phyloP scores from a whole-genome alignment of 129 eudicot genomes.

The Saposhnikovia divaricata region DNA sequence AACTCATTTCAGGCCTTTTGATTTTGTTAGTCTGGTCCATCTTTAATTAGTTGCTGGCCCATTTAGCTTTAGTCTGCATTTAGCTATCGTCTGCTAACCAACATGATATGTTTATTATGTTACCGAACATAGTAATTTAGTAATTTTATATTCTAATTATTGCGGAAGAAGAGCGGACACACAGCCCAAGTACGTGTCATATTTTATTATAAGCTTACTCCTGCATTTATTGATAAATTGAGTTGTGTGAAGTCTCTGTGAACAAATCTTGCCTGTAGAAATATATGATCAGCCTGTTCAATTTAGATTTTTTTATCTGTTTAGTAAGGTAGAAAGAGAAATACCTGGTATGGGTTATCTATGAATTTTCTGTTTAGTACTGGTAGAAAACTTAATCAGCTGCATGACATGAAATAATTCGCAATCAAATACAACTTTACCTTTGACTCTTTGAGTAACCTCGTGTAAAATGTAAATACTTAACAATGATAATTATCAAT shows the following conservation, averaged over 20 bases:
- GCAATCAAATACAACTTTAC: background rate
- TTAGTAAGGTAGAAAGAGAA: background rate
- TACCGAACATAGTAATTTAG: no score
- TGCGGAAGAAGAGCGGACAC: no score
- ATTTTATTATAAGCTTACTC: conserved; percentile 15
- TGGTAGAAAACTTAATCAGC: background rate
- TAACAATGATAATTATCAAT: background rate
- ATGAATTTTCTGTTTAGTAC: background rate
- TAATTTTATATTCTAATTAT: no score
- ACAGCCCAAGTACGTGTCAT: no score
- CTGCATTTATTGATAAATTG: background rate
- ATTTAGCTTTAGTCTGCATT: no score
- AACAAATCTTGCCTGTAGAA: background rate
- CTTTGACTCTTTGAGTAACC: background rate
- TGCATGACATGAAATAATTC: background rate
- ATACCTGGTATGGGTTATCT: background rate
- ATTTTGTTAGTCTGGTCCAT: no score
- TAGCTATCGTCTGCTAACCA: no score
- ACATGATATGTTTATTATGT: no score
- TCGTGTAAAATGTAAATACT: background rate
- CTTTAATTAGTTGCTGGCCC: no score
- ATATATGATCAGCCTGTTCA: background rate
- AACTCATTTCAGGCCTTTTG: no score
- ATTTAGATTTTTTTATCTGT: background rate
- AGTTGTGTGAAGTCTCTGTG: background rate